Conservation (phyloP, 371 early-diverging fungal genomes). For the Syncephalis fuscata region DNA sequence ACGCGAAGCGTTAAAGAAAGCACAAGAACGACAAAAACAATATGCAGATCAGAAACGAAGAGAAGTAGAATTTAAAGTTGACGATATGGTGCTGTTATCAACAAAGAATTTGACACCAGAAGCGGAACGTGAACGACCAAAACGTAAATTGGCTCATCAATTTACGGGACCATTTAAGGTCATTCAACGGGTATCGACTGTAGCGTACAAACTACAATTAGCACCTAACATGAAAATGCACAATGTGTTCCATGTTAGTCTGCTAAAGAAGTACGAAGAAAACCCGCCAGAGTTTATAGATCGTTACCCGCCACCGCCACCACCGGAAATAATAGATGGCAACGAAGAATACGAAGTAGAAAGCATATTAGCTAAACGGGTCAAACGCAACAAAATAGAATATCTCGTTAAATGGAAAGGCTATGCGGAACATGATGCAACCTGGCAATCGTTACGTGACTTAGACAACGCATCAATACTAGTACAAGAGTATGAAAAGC, state of each 20-base stretch:
- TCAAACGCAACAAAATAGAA: neutral
- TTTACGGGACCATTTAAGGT: constrained; percentile 1
- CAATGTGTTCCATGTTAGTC: constrained; percentile 1
- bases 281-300: neutral
- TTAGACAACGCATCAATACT: neutral
- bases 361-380: neutral
- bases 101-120: neutral
- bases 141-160: neutral
- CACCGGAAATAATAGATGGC: neutral
- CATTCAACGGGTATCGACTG: neutral
- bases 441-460: constrained; percentile 1
- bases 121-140: neutral
- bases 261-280: neutral
- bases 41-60: neutral
- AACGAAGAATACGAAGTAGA: constrained; percentile 1
- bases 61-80: neutral
- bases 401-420: constrained; percentile 4
- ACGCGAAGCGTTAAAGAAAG: neutral
- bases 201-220: constrained; percentile 5
- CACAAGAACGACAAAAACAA: constrained; percentile 1
- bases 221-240: constrained; percentile 1
- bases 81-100: neutral
- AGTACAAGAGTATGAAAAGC: no score
- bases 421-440: constrained; percentile 1
- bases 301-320: neutral